A percentile compares a stretch with the other conserved stretches of the same genome.
Evolutionary conservation across 1,284 basidiomycete species (phyloP).

Genomic region (Apiotrichum montevideense): DNA sequence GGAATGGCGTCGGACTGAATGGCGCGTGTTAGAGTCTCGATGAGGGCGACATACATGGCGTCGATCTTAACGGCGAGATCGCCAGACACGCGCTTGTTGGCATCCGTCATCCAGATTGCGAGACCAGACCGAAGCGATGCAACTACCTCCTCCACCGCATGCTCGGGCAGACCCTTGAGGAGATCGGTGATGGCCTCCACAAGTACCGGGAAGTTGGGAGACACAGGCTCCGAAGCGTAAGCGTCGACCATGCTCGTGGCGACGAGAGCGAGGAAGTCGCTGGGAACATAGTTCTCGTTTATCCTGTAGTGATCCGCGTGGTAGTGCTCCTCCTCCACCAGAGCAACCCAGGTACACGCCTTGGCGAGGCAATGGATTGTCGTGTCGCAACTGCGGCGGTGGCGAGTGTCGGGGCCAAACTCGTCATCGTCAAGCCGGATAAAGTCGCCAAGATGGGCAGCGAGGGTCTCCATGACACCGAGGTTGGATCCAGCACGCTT

Average conservation of each 20-base stretch:
- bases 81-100: constrained; percentile 4
- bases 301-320: constrained; percentile 29
- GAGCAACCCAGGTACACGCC: constrained; percentile 25
- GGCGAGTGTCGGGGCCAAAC: background rate
- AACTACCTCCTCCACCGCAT: constrained; percentile 17
- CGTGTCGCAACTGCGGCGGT: constrained; percentile 25
- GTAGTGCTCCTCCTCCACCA: constrained; percentile 20
- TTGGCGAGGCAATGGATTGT: constrained; percentile 34
- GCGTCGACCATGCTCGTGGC: constrained; percentile 22
- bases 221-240: constrained; percentile 14
- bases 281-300: constrained; percentile 35
- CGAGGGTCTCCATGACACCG: constrained; percentile 38
- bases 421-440: constrained; percentile 8
- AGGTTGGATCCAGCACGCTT: constrained; percentile 36
- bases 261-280: constrained; percentile 34
- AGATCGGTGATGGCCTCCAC: constrained; percentile 14
- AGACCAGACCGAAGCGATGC: constrained; percentile 15
- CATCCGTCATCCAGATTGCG: constrained; percentile 28
- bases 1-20: constrained; percentile 21
- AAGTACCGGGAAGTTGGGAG: constrained; percentile 10
- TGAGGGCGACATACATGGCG: constrained; percentile 27
- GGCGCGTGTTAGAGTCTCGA: constrained; percentile 20
- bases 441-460: constrained; percentile 35
- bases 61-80: constrained; percentile 25
- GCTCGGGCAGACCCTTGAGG: constrained; percentile 13